Percentiles rank a stretch among this genome's conserved stretches.
Conservation (phyloP, 129 eudicot genomes). For the Artemisia tridentata region DNA sequence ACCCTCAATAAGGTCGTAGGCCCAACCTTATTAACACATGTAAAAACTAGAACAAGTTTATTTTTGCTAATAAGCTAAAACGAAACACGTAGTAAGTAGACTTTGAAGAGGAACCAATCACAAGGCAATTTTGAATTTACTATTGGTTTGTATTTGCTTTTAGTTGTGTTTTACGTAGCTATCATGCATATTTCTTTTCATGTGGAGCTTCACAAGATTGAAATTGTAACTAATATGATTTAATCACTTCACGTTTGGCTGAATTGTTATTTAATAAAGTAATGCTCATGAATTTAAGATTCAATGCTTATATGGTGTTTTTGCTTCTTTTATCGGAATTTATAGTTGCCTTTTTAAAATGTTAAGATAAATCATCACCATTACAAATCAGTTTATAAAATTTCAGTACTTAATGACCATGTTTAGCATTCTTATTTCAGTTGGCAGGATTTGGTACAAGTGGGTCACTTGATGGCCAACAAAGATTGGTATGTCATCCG, state of each 20-base stretch:
- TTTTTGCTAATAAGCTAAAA: no score
- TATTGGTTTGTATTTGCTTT: constrained; percentile 2
- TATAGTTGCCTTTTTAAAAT: neutral
- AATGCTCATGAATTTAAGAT: neutral
- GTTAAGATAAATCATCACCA: no score
- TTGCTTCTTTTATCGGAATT: neutral
- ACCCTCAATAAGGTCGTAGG: no score
- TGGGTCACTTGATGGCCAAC: no score
- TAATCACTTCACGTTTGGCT: neutral
- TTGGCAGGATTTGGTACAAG: no score
- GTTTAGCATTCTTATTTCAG: no score
- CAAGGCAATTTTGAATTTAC: neutral
- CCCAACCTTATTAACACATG: no score
- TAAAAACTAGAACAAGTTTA: no score
- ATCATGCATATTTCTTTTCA: neutral
- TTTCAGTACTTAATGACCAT: no score
- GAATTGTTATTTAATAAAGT: neutral
- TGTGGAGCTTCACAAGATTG: neutral
- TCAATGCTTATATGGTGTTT: neutral
- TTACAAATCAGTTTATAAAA: no score
- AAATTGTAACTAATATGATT: neutral
- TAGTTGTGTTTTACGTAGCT: neutral
- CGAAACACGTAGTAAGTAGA: neutral
- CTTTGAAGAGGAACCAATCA: neutral
- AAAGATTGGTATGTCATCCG: no score